A percentile compares a stretch with the other conserved stretches of the same genome.
phyloP scores from a whole-genome alignment of 1,139 yeast genomes.

The Candida sanyaensis region DNA sequence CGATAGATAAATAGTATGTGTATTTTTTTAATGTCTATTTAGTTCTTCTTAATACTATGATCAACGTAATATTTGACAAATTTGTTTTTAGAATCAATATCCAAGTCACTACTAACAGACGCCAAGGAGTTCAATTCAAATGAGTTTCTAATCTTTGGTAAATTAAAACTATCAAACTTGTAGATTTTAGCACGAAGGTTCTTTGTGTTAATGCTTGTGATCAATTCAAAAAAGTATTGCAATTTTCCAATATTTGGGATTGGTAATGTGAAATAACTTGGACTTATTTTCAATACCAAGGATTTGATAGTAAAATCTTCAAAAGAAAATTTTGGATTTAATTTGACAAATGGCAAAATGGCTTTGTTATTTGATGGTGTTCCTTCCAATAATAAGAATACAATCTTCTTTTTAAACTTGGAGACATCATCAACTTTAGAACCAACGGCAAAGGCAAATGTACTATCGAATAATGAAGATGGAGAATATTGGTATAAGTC shows the following conservation, averaged over 20 bases:
- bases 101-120: constrained; percentile 27
- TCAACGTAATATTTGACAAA: constrained; percentile 37
- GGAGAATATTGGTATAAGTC: constrained; percentile 34
- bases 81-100: constrained; percentile 28
- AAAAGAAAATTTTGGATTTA: constrained; percentile 18
- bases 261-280: constrained; percentile 35
- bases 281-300: constrained; percentile 43
- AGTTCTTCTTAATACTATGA: constrained; percentile 15
- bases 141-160: constrained; percentile 19
- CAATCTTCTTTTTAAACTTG: constrained; percentile 32
- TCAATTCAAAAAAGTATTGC: constrained; percentile 26
- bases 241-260: constrained; percentile 25
- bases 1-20: neutral
- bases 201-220: constrained; percentile 24
- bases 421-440: constrained; percentile 19
- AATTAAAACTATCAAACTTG: constrained; percentile 13
- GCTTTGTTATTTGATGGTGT: constrained; percentile 69
- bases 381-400: constrained; percentile 63
- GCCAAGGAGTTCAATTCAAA: constrained; percentile 34
- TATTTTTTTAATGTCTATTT: neutral
- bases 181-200: constrained; percentile 28
- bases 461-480: constrained; percentile 35
- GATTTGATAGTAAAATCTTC: constrained; percentile 38
- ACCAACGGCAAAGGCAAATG: constrained; percentile 25
- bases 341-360: constrained; percentile 45